A percentile compares a stretch with the other conserved stretches of the same genome.
phyloP scores from a whole-genome alignment of 2,329 filamentous ascomycete species.

The Malbranchea zuffiana region DNA sequence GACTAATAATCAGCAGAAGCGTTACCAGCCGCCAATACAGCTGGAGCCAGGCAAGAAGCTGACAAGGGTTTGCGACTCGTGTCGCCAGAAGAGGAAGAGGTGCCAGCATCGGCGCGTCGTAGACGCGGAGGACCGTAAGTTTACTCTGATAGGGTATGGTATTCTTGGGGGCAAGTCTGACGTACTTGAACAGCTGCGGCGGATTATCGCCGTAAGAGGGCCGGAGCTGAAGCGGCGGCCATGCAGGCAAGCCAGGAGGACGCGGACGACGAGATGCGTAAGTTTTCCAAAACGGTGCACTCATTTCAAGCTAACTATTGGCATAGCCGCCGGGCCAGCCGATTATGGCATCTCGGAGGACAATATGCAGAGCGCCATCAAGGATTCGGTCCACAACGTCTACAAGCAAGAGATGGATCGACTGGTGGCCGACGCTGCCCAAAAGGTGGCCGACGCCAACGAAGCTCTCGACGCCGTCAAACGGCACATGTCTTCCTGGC shows the following conservation, averaged over 20 bases:
- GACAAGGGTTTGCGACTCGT: slow-evolving; percentile 17
- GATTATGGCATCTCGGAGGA: slow-evolving; percentile 11
- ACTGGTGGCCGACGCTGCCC: slow-evolving; percentile 46
- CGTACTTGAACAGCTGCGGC: slow-evolving; percentile 4
- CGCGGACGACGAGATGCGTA: not conserved
- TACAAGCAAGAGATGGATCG: slow-evolving; percentile 48
- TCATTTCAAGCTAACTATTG: not conserved
- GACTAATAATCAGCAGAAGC: slow-evolving; percentile 11
- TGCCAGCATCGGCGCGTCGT: slow-evolving; percentile 18
- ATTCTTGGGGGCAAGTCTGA: not conserved
- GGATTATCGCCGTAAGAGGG: slow-evolving; percentile 12
- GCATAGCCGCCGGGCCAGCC: not conserved
- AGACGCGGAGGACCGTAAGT: slow-evolving; percentile 17
- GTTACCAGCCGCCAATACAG: slow-evolving; percentile 17
- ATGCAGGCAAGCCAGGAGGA: slow-evolving; percentile 4
- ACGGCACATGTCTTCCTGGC: slow-evolving; percentile 9
- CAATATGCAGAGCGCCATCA: slow-evolving; percentile 17
- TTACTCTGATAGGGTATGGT: not conserved
- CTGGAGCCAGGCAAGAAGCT: slow-evolving; percentile 16
- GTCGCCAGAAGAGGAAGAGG: slow-evolving; percentile 16
- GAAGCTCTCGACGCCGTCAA: slow-evolving; percentile 17
- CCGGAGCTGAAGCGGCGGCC: slow-evolving; percentile 3
- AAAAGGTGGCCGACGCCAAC: slow-evolving; percentile 41
- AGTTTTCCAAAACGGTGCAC: not conserved
- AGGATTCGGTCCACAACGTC: slow-evolving; percentile 36